These are phyloP conservation scores for Erysimum pusillum DNA, from an alignment of 441 rosid genomes.

Conservation along the genomic window DNA sequence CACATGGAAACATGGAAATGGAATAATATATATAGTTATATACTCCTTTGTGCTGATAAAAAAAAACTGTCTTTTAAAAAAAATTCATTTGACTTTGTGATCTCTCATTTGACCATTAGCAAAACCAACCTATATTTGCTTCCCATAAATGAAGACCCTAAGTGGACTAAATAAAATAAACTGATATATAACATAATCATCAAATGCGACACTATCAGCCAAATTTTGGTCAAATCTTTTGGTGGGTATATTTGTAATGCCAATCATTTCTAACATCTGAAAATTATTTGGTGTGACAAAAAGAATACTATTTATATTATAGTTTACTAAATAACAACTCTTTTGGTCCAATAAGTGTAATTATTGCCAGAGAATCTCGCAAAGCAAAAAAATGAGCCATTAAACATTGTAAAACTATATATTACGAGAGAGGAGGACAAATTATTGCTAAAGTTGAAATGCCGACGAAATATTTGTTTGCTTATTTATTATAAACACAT, in stretches of 20 bases:
- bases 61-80: conserved; percentile 6
- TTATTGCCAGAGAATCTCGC: conserved; percentile 52
- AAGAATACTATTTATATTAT: conserved; percentile 20
- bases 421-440: conserved; percentile 27
- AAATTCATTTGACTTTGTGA: conserved; percentile 46
- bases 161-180: conserved; percentile 41
- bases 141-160: conserved; percentile 31
- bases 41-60: conserved; percentile 11
- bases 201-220: conserved; percentile 42
- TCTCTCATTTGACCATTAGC: conserved; percentile 48
- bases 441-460: conserved; percentile 36
- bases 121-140: conserved; percentile 31
- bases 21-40: conserved; percentile 37
- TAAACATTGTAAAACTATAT: conserved; percentile 37
- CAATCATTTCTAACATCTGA: conserved; percentile 54
- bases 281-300: conserved; percentile 45
- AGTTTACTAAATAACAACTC: conserved; percentile 18
- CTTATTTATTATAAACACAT: conserved; percentile 29
- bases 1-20: conserved; percentile 63
- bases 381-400: conserved; percentile 18
- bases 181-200: conserved; percentile 37
- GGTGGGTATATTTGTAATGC: conserved; percentile 49
- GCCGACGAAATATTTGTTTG: conserved; percentile 11
- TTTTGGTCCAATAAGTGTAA: conserved; percentile 36
- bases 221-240: conserved; percentile 51